phyloP scores from a whole-genome alignment of 176 grass and related monocot genomes.

The Olyra latifolia region DNA sequence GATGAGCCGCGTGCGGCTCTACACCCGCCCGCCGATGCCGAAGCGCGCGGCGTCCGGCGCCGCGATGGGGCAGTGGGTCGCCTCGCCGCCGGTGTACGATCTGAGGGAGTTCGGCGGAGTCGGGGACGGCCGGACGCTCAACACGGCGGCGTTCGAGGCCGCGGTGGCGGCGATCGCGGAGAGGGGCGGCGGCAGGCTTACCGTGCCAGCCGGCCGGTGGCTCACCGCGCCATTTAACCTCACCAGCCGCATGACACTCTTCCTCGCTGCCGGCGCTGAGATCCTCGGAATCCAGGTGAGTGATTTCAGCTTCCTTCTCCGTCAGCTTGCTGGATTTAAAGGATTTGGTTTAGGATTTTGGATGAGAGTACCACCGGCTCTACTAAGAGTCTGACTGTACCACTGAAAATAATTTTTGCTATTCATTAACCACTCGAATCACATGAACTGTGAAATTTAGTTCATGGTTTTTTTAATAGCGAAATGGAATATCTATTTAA shows the following conservation, averaged over 20 bases:
- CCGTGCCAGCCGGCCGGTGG: conserved; percentile 59
- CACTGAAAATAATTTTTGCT: too few species aligned
- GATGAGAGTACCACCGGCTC: too few species aligned
- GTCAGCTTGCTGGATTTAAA: background rate
- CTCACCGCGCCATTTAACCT: conserved; percentile 94
- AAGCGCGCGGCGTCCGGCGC: conserved; percentile 32
- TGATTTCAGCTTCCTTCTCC: conserved; percentile 6
- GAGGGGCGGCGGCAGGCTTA: conserved; percentile 75
- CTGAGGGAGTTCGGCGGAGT: conserved; percentile 76
- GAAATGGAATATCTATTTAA: too few species aligned
- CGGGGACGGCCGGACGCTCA: conserved; percentile 67
- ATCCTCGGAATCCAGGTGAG: conserved; percentile 78
- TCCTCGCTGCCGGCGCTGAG: conserved; percentile 69
- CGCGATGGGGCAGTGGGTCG: conserved; percentile 42
- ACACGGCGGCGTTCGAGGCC: conserved; percentile 69
- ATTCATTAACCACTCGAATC: too few species aligned
- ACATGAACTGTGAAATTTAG: too few species aligned
- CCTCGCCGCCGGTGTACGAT: conserved; percentile 56
- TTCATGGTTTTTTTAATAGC: too few species aligned
- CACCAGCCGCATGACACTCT: conserved; percentile 86
- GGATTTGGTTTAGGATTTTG: background rate
- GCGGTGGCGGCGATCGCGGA: conserved; percentile 58
- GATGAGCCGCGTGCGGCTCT: conserved; percentile 40
- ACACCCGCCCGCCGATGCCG: conserved; percentile 40
- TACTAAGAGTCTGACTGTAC: too few species aligned